A percentile compares a stretch with the other conserved stretches of the same genome.
Evolutionary conservation across 2,329 filamentous ascomycete genomes (phyloP).

Genomic region (Penicillium glabrum): DNA sequence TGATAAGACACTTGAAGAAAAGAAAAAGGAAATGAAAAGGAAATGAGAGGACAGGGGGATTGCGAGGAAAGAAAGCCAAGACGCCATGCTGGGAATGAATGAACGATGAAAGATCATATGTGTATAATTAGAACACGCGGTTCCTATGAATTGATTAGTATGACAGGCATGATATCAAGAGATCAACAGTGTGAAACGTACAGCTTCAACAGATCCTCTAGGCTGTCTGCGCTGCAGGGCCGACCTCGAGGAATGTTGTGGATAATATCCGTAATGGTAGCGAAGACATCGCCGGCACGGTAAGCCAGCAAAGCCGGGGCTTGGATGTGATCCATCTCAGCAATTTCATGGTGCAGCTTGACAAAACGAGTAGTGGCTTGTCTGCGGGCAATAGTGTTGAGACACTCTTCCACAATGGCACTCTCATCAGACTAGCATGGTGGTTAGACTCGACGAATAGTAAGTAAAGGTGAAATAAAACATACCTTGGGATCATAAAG

Average conservation of each 20-base stretch:
- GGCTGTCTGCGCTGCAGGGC: constrained; percentile 51
- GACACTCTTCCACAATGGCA: constrained; percentile 72
- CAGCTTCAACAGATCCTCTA: constrained; percentile 60
- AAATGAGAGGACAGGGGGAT: not conserved
- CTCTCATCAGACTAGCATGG: constrained; percentile 70
- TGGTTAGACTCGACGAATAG: not conserved
- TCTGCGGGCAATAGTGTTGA: constrained; percentile 70
- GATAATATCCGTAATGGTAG: constrained; percentile 82
- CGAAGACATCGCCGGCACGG: constrained; percentile 84
- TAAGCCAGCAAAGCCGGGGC: constrained; percentile 90
- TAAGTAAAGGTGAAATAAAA: constrained; percentile 12
- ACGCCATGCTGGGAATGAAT: constrained; percentile 16
- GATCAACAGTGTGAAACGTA: constrained; percentile 33
- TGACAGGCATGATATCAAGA: not conserved
- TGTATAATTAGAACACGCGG: constrained; percentile 29
- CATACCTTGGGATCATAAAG: constrained; percentile 85
- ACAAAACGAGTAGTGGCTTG: constrained; percentile 78
- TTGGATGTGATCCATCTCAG: constrained; percentile 87
- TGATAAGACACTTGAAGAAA: constrained; percentile 1
- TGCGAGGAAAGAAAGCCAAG: constrained; percentile 1
- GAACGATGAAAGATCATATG: not conserved
- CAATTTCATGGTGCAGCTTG: constrained; percentile 86
- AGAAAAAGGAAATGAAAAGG: constrained; percentile 5
- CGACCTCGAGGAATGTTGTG: constrained; percentile 72
- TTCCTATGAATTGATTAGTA: constrained; percentile 21